Evolutionary conservation across 352 stramenopile genomes (phyloP).

Genomic region (Globisporangium takayamanum): DNA sequence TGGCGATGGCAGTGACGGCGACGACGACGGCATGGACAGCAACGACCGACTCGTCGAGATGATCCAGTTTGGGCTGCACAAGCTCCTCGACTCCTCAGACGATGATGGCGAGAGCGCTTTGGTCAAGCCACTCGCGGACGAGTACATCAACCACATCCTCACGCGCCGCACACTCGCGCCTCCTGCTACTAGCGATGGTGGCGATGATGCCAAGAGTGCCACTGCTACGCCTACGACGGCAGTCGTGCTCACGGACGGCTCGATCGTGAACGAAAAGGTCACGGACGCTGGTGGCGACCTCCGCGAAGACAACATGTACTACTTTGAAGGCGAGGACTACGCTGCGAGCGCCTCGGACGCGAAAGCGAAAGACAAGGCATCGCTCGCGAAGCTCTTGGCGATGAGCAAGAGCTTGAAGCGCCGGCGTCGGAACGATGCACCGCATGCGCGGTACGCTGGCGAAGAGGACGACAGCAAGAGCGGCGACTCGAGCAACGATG

Average conservation of each 20-base stretch:
- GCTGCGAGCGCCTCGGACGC: conserved; percentile 22
- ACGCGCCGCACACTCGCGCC: conserved; percentile 13
- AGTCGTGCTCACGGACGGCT: conserved; percentile 15
- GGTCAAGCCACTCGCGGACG: conserved; percentile 43
- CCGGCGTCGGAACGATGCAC: conserved; percentile 17
- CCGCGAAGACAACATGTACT: conserved; percentile 78
- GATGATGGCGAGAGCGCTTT: conserved; percentile 25
- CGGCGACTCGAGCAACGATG: conserved; percentile 12
- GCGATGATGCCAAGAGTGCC: background rate
- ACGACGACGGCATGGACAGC: conserved; percentile 8
- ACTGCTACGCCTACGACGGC: background rate
- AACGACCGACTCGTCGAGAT: conserved; percentile 52
- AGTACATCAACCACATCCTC: conserved; percentile 51
- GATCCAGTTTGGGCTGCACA: conserved; percentile 71
- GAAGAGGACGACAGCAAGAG: conserved; percentile 27
- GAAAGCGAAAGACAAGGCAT: conserved; percentile 32
- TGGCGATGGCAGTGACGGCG: conserved; percentile 25
- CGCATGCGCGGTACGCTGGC: conserved; percentile 20
- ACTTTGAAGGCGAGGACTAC: conserved; percentile 77
- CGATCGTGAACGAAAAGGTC: conserved; percentile 39
- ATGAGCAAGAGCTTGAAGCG: conserved; percentile 19
- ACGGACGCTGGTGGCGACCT: conserved; percentile 52
- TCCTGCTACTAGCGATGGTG: background rate
- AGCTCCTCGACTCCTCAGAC: conserved; percentile 36
- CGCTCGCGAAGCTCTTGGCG: conserved; percentile 32